Base-by-base conservation (phyloP, 1,139 yeast species). In the Taiozyma sp. region DNA sequence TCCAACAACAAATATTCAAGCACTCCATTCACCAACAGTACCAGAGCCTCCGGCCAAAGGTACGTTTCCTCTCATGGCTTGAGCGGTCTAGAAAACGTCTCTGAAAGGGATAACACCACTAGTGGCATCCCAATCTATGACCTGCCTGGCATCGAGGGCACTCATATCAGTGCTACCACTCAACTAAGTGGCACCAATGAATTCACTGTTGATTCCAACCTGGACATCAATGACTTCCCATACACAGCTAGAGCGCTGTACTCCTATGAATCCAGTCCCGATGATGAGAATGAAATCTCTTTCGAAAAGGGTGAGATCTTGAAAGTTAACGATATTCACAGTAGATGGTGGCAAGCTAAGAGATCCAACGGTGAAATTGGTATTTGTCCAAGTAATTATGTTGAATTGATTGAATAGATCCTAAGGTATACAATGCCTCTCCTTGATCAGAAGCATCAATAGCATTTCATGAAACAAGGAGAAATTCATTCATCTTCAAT, bases 261-360 rank as follows among this genome's bases (percentile, higher is more conserved):
- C 67, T 78, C 87, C 51, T 93, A 93, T 67, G 84, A 83, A 53
- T 97, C 98, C n/a, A 90, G 87, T 63, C 96, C 95, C 3, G 96
- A 87, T 51, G 99, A 93, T 69, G 89, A 87, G 55, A 93, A 93
- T 65, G 99, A 93, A 70, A 81, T 93, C 43, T 87, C 96, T 7
- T 93, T 93, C 65, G 81, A 79, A 55, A 91, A 92, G 69, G 97
- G 93, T 54, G 99, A 93, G 68, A 74, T 91, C 29, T 78, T 93
- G 66, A 92, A 87, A 62, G 96, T 93, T 45, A 91, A 90, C 62
- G 98, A 93, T 65, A 88, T 90, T 53, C 90, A 89, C 58, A 97
- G 98, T 49, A 86, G 95, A 72, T 93, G 99, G 99, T 93, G 98
- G 98, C 97, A 91, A 70, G 98, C 97, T 38, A 82, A 88, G 65